phyloP scores from a whole-genome alignment of 192 early-diverging fungal genomes.

The Coemansia erecta region DNA sequence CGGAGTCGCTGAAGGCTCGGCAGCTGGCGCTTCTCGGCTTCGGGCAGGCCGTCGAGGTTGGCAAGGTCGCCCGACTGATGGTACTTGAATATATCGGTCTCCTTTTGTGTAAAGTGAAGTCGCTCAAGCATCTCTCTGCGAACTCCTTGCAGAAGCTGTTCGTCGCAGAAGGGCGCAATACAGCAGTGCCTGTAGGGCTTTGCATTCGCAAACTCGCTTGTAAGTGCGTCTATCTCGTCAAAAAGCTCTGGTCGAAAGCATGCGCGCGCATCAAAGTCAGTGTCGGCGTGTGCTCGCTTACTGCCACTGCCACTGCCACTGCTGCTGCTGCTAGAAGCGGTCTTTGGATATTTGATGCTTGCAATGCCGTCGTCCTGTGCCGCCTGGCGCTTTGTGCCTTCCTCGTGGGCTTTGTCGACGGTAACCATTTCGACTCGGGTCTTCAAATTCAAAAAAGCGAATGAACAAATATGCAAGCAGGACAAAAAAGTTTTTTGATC shows the following conservation, averaged over 20 bases:
- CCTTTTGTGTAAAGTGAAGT: constrained; percentile 75
- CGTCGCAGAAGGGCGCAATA: constrained; percentile 61
- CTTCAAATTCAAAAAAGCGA: no score
- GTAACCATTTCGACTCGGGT: no score
- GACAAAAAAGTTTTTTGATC: no score
- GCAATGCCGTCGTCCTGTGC: background rate
- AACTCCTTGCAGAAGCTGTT: constrained; percentile 61
- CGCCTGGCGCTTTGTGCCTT: no score
- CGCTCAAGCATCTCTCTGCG: constrained; percentile 61
- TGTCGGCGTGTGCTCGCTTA: constrained; percentile 8
- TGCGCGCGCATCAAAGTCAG: constrained; percentile 9
- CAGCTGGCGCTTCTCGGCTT: constrained; percentile 58
- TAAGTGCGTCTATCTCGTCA: constrained; percentile 17
- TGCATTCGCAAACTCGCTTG: constrained; percentile 22
- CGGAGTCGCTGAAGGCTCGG: constrained; percentile 58
- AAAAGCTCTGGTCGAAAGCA: constrained; percentile 34
- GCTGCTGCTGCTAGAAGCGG: no score
- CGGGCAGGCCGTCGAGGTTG: constrained; percentile 73
- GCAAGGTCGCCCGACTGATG: constrained; percentile 80
- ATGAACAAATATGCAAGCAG: no score
- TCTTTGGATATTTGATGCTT: background rate
- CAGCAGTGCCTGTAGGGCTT: constrained; percentile 66
- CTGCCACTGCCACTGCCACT: no score
- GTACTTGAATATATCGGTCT: constrained; percentile 83
- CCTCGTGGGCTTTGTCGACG: no score